Percentiles rank a stretch among this genome's conserved stretches.
These are phyloP conservation scores for Lasiosphaeria hispida DNA, from an alignment of 495 filamentous ascomycete species.

Conservation along the genomic window DNA sequence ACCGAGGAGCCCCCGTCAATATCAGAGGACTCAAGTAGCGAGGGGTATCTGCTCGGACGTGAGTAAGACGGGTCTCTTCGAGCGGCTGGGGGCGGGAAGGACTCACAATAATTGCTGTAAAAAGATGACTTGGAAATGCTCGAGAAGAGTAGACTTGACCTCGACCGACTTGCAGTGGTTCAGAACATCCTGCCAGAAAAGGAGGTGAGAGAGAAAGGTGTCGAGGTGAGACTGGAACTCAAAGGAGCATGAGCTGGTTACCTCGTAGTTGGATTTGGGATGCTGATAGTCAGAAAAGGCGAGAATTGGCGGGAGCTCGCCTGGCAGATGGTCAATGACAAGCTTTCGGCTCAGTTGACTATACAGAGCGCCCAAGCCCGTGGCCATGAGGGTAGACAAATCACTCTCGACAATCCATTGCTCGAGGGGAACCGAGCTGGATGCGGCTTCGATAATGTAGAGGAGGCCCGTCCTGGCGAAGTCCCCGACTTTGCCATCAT, in stretches of 20 bases:
- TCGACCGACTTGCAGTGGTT: slow-evolving; percentile 91
- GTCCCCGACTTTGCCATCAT: slow-evolving; percentile 87
- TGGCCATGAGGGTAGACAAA: slow-evolving; percentile 94
- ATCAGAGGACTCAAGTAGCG: slow-evolving; percentile 92
- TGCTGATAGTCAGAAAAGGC: slow-evolving; percentile 79
- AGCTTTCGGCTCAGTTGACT: slow-evolving; percentile 85
- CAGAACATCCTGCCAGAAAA: slow-evolving; percentile 98
- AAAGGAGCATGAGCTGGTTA: slow-evolving; percentile 65
- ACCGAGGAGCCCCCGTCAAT: slow-evolving; percentile 94
- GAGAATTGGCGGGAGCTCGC: slow-evolving; percentile 75
- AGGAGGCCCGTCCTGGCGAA: slow-evolving; percentile 95
- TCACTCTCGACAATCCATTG: slow-evolving; percentile 97
- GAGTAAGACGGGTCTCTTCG: neutral
- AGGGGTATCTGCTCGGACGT: slow-evolving; percentile 69
- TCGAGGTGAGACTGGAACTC: slow-evolving; percentile 78
- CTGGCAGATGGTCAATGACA: slow-evolving; percentile 58
- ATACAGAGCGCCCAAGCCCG: slow-evolving; percentile 89
- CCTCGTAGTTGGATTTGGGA: slow-evolving; percentile 58
- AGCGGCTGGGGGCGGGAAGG: neutral
- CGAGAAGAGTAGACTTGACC: slow-evolving; percentile 85
- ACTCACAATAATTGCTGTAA: slow-evolving; percentile 88
- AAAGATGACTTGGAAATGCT: slow-evolving; percentile 97
- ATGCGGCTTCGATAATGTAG: slow-evolving; percentile 93
- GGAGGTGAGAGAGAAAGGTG: slow-evolving; percentile 88
- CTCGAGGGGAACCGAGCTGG: slow-evolving; percentile 75